Base-by-base conservation (phyloP, 208 protist species). In the Zelonia costaricensis region DNA sequence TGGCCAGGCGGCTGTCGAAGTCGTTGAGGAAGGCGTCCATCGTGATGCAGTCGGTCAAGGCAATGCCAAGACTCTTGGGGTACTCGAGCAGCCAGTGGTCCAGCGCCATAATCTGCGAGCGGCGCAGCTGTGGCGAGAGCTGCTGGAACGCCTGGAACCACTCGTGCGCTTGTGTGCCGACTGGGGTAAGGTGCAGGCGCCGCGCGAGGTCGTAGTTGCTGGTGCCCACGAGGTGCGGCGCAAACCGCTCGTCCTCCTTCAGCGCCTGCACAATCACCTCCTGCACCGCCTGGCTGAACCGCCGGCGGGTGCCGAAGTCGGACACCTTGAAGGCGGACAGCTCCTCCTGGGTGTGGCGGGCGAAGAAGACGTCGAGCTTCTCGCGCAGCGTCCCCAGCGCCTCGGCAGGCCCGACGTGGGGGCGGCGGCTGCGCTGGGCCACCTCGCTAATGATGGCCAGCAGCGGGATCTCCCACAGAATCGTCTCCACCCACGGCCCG, bases 91-190 rank as follows among this genome's bases (percentile, higher is more conserved):
- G 68, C 86, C 89, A 95, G 44, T 57, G 70, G 66, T 78, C 64
- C 39, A 95, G 64, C 58, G 89, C 89, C 51, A 83, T 51, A 18
- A 76, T 76, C 72, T 95, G 89, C 22, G 80, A 93, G 20, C 63
- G 59, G 6, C 82, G 82, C 48, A 95, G 75, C 27, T 54, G 51
- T 33, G 89, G 76, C 5, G 78, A 68, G 30, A 95, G 76, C 72
- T 95, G 89, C 69, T 95, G 89, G 62, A 92, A 92, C 20, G 89
- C 89, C 80, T 95, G 89, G 63, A 92, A 95, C 89, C 89, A 95
- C 70, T 95, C 89, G 52, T 95, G 89, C 15, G 89, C 89, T 57
- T 95, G 89, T 20, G 89, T 95, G 25, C 89, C 89, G 9, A 92
- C 63, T 2, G 86, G 72, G 4, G 77, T 48, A n/a, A 95, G 31